phyloP scores from a whole-genome alignment of 306 rosid species.

The Acmispon strigosus region DNA sequence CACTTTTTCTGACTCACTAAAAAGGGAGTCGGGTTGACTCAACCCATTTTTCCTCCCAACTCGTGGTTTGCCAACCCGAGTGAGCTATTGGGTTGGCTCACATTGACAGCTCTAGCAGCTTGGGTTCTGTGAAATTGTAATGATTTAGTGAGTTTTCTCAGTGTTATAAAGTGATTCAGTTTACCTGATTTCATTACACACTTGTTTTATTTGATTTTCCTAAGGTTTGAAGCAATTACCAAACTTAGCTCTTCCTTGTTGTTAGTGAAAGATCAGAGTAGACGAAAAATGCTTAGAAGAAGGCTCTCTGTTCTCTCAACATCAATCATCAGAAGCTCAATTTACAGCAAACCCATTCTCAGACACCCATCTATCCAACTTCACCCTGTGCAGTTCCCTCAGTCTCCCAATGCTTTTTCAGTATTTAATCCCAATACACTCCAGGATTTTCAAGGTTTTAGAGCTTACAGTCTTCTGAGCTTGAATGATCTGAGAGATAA shows the following conservation, averaged over 20 bases:
- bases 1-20: too few relatives aligned
- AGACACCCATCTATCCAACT: slow-evolving; percentile 8
- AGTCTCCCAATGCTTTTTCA: neutral
- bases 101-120: too few relatives aligned
- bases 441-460: slow-evolving; percentile 27
- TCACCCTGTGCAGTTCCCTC: slow-evolving; percentile 17
- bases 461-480: slow-evolving; percentile 82
- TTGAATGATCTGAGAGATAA: slow-evolving; percentile 81
- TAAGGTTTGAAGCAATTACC: neutral
- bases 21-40: too few relatives aligned
- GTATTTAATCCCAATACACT: neutral
- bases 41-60: too few relatives aligned
- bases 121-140: neutral
- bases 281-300: slow-evolving; percentile 32
- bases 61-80: too few relatives aligned
- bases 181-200: too few relatives aligned
- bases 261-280: neutral
- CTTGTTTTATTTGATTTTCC: neutral
- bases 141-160: neutral
- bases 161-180: neutral
- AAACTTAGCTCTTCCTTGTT: neutral
- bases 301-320: slow-evolving; percentile 34
- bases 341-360: slow-evolving; percentile 15
- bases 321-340: slow-evolving; percentile 19
- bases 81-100: too few relatives aligned